Percentiles rank a stretch among this genome's conserved stretches.
These are phyloP conservation scores for Trametes pubescens DNA, from an alignment of 1,284 basidiomycete species.

Conservation along the genomic window DNA sequence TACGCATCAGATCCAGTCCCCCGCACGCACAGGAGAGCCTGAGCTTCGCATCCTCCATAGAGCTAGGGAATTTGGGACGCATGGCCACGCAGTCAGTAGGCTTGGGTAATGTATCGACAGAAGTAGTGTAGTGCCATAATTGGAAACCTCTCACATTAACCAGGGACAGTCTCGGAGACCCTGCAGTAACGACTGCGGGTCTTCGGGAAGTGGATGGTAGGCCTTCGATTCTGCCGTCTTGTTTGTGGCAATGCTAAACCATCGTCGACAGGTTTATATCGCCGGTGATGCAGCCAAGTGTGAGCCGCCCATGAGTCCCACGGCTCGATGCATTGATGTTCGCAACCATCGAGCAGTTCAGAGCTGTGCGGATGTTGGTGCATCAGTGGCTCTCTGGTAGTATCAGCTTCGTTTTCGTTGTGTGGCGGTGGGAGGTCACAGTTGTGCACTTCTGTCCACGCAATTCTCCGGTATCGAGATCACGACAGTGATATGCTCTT, in stretches of 20 bases:
- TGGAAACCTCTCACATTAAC: slow-evolving; percentile 10
- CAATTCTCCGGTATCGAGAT: slow-evolving; percentile 1
- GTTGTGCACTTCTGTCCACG: background rate
- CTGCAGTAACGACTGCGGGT: background rate
- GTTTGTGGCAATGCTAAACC: background rate
- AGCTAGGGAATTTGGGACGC: background rate
- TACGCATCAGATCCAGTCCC: background rate
- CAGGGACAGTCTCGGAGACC: background rate
- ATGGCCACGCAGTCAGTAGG: slow-evolving; percentile 1
- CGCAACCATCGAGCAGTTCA: background rate
- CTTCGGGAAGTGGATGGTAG: background rate
- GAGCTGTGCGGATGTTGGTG: background rate
- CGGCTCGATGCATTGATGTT: too few relatives aligned
- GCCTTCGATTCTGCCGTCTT: background rate
- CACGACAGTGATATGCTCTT: slow-evolving; percentile 2
- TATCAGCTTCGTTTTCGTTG: background rate
- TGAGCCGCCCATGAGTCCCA: background rate
- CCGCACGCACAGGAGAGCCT: background rate
- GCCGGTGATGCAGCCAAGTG: background rate
- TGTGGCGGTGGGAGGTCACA: background rate
- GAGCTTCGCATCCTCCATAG: background rate
- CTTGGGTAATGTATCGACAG: slow-evolving; percentile 18
- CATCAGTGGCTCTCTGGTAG: too few relatives aligned
- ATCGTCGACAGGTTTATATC: background rate
- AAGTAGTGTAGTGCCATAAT: slow-evolving; percentile 21